Percentiles rank a stretch among this genome's conserved stretches.
These are phyloP conservation scores for Trichoderma guizhouense DNA, from an alignment of 2,329 filamentous ascomycete genomes.

Conservation along the genomic window DNA sequence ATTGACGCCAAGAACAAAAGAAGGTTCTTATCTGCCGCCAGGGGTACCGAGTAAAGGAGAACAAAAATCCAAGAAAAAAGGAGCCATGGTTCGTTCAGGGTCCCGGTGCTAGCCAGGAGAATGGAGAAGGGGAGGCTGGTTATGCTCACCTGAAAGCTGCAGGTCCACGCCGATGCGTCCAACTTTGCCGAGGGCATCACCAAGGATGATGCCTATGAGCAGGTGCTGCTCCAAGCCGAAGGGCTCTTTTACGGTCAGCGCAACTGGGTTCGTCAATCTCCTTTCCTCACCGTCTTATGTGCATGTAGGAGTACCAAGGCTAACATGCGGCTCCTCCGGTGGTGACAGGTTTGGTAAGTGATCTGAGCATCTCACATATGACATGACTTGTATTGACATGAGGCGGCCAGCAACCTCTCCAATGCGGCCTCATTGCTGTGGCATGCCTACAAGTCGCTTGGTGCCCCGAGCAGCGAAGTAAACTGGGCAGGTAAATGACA, in stretches of 20 bases:
- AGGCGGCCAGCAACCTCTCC: constrained; percentile 61
- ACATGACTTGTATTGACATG: constrained; percentile 13
- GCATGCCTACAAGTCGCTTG: constrained; percentile 74
- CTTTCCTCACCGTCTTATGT: neutral
- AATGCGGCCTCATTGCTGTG: constrained; percentile 74
- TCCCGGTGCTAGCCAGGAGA: neutral
- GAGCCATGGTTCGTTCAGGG: constrained; percentile 16
- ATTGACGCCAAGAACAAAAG: constrained; percentile 11
- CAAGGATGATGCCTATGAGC: constrained; percentile 70
- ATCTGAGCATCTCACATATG: neutral
- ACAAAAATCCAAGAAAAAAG: neutral
- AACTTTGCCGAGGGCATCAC: constrained; percentile 64
- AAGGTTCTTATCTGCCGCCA: constrained; percentile 12
- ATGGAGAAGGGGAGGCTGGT: neutral
- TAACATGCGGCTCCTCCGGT: neutral
- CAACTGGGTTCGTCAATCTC: constrained; percentile 64
- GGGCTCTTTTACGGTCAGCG: constrained; percentile 68
- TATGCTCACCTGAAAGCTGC: constrained; percentile 16
- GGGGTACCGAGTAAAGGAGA: constrained; percentile 2
- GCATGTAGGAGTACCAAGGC: neutral
- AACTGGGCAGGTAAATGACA: constrained; percentile 67
- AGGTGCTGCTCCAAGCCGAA: constrained; percentile 67
- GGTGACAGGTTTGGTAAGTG: constrained; percentile 14
- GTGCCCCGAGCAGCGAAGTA: constrained; percentile 60
- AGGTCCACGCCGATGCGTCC: constrained; percentile 78